These are phyloP conservation scores for Aureobasidium musti DNA, from an alignment of 2,329 filamentous ascomycete genomes.

Conservation along the genomic window DNA sequence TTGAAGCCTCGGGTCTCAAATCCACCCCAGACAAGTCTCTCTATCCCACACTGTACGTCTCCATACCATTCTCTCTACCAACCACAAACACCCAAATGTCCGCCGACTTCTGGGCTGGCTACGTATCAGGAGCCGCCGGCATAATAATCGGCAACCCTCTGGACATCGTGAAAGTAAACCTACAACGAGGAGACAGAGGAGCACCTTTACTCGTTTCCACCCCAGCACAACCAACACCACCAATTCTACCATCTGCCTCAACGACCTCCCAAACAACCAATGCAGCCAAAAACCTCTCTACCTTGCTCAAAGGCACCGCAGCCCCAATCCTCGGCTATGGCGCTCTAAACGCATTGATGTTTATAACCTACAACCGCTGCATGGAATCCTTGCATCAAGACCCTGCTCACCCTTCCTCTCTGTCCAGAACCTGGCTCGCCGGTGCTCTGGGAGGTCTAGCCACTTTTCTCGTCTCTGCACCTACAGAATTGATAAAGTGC, in stretches of 20 bases:
- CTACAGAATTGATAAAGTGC: conserved; percentile 90
- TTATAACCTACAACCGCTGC: conserved; percentile 87
- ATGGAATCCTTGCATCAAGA: conserved; percentile 58
- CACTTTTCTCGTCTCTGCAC: conserved; percentile 81
- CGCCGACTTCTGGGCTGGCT: conserved; percentile 91
- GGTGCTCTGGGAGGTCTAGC: conserved; percentile 80
- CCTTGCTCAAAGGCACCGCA: conserved; percentile 63
- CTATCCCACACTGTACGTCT: neutral
- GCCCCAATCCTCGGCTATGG: conserved; percentile 89
- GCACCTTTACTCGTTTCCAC: neutral
- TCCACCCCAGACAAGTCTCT: conserved; percentile 12
- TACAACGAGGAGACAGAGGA: conserved; percentile 63
- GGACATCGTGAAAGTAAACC: conserved; percentile 67
- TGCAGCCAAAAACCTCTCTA: conserved; percentile 32
- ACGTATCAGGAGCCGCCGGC: conserved; percentile 79
- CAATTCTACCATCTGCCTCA: neutral
- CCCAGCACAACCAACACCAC: conserved; percentile 3
- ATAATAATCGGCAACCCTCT: conserved; percentile 90
- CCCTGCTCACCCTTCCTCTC: conserved; percentile 29
- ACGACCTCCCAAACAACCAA: neutral
- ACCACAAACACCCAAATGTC: conserved; percentile 59
- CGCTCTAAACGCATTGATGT: conserved; percentile 85
- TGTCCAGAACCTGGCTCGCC: conserved; percentile 68
- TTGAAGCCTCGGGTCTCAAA: conserved; percentile 15
- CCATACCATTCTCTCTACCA: neutral